phyloP scores from a whole-genome alignment of 176 grass and related monocot genomes.

The Oryza punctata region DNA sequence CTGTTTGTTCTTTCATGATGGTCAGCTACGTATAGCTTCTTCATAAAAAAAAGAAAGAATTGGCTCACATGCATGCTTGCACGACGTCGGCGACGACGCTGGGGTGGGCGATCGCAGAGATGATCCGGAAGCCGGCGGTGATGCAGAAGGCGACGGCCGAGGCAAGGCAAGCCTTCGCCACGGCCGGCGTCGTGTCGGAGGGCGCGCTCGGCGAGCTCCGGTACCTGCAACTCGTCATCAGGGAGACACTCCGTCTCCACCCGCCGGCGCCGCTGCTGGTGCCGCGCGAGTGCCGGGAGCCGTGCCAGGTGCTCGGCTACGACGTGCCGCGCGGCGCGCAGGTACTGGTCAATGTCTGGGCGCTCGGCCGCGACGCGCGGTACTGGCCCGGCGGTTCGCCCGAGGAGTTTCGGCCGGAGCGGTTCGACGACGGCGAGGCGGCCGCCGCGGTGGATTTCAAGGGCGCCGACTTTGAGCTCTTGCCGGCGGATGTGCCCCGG shows the following conservation, averaged over 20 bases:
- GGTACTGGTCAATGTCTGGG: constrained; percentile 65
- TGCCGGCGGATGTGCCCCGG: constrained; percentile 60
- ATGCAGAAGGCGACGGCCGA: constrained; percentile 34
- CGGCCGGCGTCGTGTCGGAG: not conserved
- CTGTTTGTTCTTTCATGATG: too few species aligned
- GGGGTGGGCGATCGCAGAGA: constrained; percentile 42
- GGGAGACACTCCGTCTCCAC: constrained; percentile 67
- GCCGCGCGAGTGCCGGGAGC: constrained; percentile 43
- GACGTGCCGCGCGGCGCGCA: not conserved
- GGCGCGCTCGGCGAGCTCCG: constrained; percentile 22
- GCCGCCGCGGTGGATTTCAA: constrained; percentile 29
- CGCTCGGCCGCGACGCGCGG: constrained; percentile 54
- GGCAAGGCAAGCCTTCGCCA: constrained; percentile 29
- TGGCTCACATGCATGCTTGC: constrained; percentile 5
- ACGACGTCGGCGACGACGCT: constrained; percentile 24
- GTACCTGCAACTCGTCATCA: constrained; percentile 50
- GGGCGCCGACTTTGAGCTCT: constrained; percentile 47
- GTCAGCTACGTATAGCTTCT: too few species aligned
- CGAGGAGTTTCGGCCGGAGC: constrained; percentile 45
- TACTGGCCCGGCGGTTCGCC: constrained; percentile 38
- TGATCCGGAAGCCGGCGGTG: constrained; percentile 24
- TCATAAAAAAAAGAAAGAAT: too few species aligned
- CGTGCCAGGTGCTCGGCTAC: constrained; percentile 46
- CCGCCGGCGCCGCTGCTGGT: constrained; percentile 49
- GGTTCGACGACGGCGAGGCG: constrained; percentile 22